Conservation (phyloP, 345 rosid species). For the Erysimum cheiranthoides region DNA sequence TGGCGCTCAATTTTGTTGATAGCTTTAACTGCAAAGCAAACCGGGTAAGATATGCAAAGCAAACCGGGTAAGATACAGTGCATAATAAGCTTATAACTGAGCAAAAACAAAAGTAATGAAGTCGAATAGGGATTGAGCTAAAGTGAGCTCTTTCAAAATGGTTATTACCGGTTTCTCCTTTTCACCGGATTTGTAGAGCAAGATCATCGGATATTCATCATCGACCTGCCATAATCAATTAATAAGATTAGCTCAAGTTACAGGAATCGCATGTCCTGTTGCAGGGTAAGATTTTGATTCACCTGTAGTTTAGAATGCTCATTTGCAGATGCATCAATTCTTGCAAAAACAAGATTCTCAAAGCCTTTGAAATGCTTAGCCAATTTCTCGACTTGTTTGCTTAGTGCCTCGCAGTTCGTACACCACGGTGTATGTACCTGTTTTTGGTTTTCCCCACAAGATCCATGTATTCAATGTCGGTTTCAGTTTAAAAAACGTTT, state of each 20-base stretch:
- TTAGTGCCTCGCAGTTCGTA: constrained; percentile 66
- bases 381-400: constrained; percentile 79
- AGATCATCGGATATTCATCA: constrained; percentile 67
- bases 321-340: constrained; percentile 85
- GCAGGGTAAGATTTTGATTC: constrained; percentile 10
- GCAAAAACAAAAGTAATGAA: constrained; percentile 55
- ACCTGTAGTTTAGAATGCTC: constrained; percentile 87
- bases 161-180: constrained; percentile 69
- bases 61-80: constrained; percentile 51
- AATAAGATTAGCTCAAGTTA: neutral
- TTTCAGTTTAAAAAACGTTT: neutral
- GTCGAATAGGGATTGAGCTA: neutral
- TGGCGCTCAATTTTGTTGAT: constrained; percentile 56
- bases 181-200: constrained; percentile 64
- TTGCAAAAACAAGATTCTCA: constrained; percentile 66
- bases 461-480: neutral
- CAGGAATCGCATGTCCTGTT: neutral
- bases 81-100: constrained; percentile 42
- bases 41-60: constrained; percentile 42
- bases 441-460: constrained; percentile 17
- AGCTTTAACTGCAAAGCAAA: constrained; percentile 69
- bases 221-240: constrained; percentile 49
- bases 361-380: constrained; percentile 88
- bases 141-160: constrained; percentile 9
- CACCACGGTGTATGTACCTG: constrained; percentile 94